Evolutionary conservation across 139 green algal genomes (phyloP).

Genomic region (Coccomyxa sp.): DNA sequence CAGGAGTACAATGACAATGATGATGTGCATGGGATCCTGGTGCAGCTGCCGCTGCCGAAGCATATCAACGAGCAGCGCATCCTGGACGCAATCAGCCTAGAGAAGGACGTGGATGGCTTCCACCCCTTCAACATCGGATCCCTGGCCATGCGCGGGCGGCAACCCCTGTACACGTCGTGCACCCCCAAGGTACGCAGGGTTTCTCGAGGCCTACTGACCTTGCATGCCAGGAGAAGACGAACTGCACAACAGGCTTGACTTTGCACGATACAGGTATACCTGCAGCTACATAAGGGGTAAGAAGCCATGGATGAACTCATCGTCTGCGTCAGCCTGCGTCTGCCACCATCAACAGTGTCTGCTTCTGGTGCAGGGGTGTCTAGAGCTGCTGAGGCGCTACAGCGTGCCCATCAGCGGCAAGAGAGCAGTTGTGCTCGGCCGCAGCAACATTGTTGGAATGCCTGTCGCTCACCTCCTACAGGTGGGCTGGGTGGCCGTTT

Average conservation of each 20-base stretch:
- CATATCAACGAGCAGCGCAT: slow-evolving; percentile 77
- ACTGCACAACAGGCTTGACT: not conserved
- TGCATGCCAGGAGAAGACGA: not conserved
- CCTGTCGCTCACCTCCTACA: slow-evolving; percentile 81
- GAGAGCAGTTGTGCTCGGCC: slow-evolving; percentile 83
- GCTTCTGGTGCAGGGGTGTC: slow-evolving; percentile 67
- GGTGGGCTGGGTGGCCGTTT: slow-evolving; percentile 46
- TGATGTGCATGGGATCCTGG: slow-evolving; percentile 83
- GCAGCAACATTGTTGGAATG: slow-evolving; percentile 93
- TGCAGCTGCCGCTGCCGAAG: slow-evolving; percentile 82
- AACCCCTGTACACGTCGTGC: slow-evolving; percentile 79
- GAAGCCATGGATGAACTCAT: not conserved
- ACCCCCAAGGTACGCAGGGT: slow-evolving; percentile 54
- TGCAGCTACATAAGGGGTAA: too few species aligned
- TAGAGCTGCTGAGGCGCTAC: slow-evolving; percentile 83
- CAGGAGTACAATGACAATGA: slow-evolving; percentile 68
- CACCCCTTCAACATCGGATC: slow-evolving; percentile 88
- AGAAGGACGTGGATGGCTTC: slow-evolving; percentile 96
- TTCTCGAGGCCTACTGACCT: too few species aligned
- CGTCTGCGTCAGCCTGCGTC: too few species aligned
- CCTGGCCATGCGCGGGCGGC: slow-evolving; percentile 78
- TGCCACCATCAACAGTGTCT: not conserved
- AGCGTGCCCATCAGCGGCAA: slow-evolving; percentile 61
- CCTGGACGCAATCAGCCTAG: slow-evolving; percentile 77
- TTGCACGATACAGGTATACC: too few species aligned